These are phyloP conservation scores for Cutaneotrichosporon mucoides DNA, from an alignment of 1,284 basidiomycete species.

Conservation along the genomic window DNA sequence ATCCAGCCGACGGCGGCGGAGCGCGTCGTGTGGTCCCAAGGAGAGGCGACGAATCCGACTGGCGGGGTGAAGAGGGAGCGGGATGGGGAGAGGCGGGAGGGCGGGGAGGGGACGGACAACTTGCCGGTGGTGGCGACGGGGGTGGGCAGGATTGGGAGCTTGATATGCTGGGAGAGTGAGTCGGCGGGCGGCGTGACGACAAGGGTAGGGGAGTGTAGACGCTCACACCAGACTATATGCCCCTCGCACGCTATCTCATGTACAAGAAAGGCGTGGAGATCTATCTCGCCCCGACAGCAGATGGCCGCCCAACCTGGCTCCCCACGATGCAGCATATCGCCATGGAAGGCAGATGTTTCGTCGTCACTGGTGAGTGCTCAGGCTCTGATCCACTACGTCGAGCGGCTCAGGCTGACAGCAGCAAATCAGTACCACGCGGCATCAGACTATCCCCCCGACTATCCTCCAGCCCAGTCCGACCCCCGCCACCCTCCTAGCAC, in stretches of 20 bases:
- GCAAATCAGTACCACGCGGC: constrained; percentile 34
- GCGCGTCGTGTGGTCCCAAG: constrained; percentile 64
- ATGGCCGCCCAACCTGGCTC: constrained; percentile 62
- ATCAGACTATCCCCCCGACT: constrained; percentile 28
- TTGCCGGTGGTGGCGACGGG: constrained; percentile 50
- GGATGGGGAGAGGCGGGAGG: constrained; percentile 10
- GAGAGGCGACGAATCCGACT: constrained; percentile 38
- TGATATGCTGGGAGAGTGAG: constrained; percentile 67
- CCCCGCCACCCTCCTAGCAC: neutral
- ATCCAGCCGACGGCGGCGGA: constrained; percentile 66
- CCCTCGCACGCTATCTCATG: constrained; percentile 51
- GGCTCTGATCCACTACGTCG: too few species aligned
- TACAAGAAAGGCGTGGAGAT: constrained; percentile 42
- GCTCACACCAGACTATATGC: constrained; percentile 59
- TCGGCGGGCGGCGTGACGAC: neutral
- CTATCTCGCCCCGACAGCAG: constrained; percentile 55
- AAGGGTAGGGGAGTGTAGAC: too few species aligned
- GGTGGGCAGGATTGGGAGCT: constrained; percentile 54
- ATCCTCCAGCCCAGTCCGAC: constrained; percentile 17
- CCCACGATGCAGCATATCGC: constrained; percentile 68
- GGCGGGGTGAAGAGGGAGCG: constrained; percentile 9
- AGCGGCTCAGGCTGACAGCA: constrained; percentile 6
- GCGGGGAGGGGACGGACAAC: constrained; percentile 23
- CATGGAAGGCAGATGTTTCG: constrained; percentile 70
- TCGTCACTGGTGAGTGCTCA: constrained; percentile 54